Evolutionary conservation across 305 asterid genomes (phyloP).

Genomic region (Solanum hybrid): DNA sequence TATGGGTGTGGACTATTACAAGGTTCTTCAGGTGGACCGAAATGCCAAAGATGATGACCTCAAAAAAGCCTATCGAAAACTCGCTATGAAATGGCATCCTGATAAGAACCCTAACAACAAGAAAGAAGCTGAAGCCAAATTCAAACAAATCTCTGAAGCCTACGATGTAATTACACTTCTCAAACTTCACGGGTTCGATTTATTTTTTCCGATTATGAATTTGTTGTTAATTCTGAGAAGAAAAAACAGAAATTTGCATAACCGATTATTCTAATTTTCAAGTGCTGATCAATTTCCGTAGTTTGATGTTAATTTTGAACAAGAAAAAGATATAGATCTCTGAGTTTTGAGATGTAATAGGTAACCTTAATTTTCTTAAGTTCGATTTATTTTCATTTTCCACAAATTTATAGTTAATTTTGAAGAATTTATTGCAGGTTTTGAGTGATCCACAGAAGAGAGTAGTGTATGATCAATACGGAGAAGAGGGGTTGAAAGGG

Average conservation of each 20-base stretch:
- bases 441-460: conserved; percentile 80
- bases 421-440: conserved; percentile 31
- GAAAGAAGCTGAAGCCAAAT: conserved; percentile 77
- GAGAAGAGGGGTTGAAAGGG: conserved; percentile 82
- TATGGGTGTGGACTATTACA: conserved; percentile 82
- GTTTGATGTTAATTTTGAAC: background rate
- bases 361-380: background rate
- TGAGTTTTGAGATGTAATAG: background rate
- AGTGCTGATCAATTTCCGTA: background rate
- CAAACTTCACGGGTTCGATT: conserved; percentile 3
- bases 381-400: background rate
- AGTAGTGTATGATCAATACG: conserved; percentile 67
- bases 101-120: conserved; percentile 80
- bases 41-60: conserved; percentile 78
- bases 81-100: conserved; percentile 91
- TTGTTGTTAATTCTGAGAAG: background rate
- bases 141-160: conserved; percentile 85
- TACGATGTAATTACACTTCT: conserved; percentile 45
- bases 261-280: background rate
- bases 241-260: background rate
- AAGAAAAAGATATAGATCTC: background rate
- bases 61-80: conserved; percentile 75
- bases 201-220: background rate
- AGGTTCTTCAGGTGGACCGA: conserved; percentile 67
- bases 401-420: background rate